Percentiles rank a stretch among this genome's conserved stretches.
Conservation (phyloP, 805 yeast species). For the Zygotorulaspora chibaensis region DNA sequence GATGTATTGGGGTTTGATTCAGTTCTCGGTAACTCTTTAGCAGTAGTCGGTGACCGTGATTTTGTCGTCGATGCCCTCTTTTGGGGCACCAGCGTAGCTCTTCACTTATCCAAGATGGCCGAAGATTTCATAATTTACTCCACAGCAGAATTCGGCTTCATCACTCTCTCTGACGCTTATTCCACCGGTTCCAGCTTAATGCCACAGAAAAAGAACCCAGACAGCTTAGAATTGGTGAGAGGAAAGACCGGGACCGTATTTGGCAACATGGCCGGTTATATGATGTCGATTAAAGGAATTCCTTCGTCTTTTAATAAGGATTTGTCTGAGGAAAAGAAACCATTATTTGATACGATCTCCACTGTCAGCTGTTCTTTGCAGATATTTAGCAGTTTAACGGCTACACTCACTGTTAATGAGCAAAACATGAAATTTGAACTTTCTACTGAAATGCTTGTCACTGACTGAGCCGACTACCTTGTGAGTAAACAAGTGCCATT, state of each 20-base stretch:
- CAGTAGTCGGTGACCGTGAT: conserved; percentile 91
- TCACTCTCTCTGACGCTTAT: conserved; percentile 87
- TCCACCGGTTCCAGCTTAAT: conserved; percentile 92
- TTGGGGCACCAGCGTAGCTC: conserved; percentile 87
- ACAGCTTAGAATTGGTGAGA: conserved; percentile 81
- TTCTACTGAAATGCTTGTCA: conserved; percentile 96
- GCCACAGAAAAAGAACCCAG: conserved; percentile 98
- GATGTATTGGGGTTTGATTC: conserved; percentile 59
- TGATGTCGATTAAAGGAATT: conserved; percentile 87
- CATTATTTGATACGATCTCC: conserved; percentile 75
- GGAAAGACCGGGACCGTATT: conserved; percentile 93
- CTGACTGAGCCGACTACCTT: conserved; percentile 90
- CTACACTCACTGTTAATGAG: conserved; percentile 67
- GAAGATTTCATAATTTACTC: conserved; percentile 92
- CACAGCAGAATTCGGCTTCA: conserved; percentile 89
- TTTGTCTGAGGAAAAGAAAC: conserved; percentile 95
- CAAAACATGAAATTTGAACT: conserved; percentile 75
- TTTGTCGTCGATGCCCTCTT: conserved; percentile 87
- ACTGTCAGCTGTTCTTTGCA: conserved; percentile 87
- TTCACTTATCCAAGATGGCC: conserved; percentile 81
- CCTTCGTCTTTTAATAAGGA: conserved; percentile 97
- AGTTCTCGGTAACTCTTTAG: conserved; percentile 83
- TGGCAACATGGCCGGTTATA: conserved; percentile 84
- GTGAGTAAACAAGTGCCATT: conserved; percentile 95
- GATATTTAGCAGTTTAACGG: conserved; percentile 88